These are phyloP conservation scores for Aspergillus bridgeri DNA, from an alignment of 495 filamentous ascomycete species.

Conservation along the genomic window DNA sequence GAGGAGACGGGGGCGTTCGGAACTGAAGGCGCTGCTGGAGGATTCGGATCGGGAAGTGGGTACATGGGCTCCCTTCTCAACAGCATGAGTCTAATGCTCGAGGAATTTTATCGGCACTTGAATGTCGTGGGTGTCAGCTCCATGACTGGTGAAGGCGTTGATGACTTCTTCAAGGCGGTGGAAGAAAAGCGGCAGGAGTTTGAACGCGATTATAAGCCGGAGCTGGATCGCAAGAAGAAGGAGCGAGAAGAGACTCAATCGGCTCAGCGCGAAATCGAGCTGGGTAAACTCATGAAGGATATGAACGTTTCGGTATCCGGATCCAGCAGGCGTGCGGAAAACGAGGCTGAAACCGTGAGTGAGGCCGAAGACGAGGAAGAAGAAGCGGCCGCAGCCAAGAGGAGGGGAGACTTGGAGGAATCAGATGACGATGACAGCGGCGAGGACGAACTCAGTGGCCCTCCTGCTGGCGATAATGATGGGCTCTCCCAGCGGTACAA, in stretches of 20 bases:
- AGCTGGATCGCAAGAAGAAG: slow-evolving; percentile 73
- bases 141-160: slow-evolving; percentile 87
- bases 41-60: slow-evolving; percentile 70
- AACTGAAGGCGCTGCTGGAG: slow-evolving; percentile 59
- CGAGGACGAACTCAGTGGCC: slow-evolving; percentile 32
- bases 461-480: slow-evolving; percentile 34
- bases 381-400: slow-evolving; percentile 13
- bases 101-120: slow-evolving; percentile 94
- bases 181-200: slow-evolving; percentile 85
- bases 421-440: slow-evolving; percentile 29
- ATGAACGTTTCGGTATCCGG: slow-evolving; percentile 69
- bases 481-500: slow-evolving; percentile 45
- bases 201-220: slow-evolving; percentile 84
- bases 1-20: slow-evolving; percentile 77
- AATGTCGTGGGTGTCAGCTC: slow-evolving; percentile 90
- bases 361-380: slow-evolving; percentile 49
- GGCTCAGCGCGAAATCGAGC: slow-evolving; percentile 68
- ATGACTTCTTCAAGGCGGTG: slow-evolving; percentile 90
- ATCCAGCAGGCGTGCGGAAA: slow-evolving; percentile 24
- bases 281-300: slow-evolving; percentile 90
- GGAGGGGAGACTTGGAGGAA: slow-evolving; percentile 26
- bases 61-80: slow-evolving; percentile 97
- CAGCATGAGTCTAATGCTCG: slow-evolving; percentile 95
- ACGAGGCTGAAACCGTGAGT: slow-evolving; percentile 47
- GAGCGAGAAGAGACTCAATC: slow-evolving; percentile 72